These are phyloP conservation scores for Westerdykella sp. DNA, from an alignment of 2,329 filamentous ascomycete genomes.

Conservation along the genomic window DNA sequence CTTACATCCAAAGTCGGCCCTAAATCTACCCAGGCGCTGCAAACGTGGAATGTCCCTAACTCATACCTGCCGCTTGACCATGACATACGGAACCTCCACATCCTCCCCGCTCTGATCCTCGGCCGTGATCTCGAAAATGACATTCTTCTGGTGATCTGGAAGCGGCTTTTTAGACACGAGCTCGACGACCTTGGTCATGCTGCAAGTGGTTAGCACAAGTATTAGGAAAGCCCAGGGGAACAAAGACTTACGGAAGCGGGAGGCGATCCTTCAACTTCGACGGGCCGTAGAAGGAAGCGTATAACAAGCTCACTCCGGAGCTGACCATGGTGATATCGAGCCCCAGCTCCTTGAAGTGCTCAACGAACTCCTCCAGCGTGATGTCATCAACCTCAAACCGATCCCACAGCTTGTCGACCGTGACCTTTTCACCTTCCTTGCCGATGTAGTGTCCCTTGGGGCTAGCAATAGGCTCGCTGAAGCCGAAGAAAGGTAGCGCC, in stretches of 20 bases:
- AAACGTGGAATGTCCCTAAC: background rate
- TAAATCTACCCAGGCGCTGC: background rate
- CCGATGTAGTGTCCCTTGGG: constrained; percentile 88
- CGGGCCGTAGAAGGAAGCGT: constrained; percentile 84
- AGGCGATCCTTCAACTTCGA: constrained; percentile 79
- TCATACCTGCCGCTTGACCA: constrained; percentile 63
- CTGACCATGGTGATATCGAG: constrained; percentile 86
- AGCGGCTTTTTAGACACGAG: constrained; percentile 87
- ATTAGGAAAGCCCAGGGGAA: background rate
- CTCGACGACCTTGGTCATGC: constrained; percentile 82
- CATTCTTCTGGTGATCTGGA: constrained; percentile 84
- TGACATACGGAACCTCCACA: constrained; percentile 94
- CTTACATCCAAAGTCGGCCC: constrained; percentile 1
- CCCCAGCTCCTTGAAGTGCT: constrained; percentile 72
- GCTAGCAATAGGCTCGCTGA: constrained; percentile 92
- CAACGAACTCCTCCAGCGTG: constrained; percentile 75
- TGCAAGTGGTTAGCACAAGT: constrained; percentile 38
- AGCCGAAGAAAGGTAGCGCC: constrained; percentile 93
- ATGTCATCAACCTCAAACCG: constrained; percentile 87
- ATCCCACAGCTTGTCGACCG: constrained; percentile 96
- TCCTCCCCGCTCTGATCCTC: constrained; percentile 87
- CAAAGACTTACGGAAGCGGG: constrained; percentile 55
- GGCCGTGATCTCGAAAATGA: constrained; percentile 90
- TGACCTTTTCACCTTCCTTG: constrained; percentile 65
- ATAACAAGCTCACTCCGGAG: constrained; percentile 92